Conservation (phyloP, 2,329 filamentous ascomycete genomes). For the Celoporthe dispersa region DNA sequence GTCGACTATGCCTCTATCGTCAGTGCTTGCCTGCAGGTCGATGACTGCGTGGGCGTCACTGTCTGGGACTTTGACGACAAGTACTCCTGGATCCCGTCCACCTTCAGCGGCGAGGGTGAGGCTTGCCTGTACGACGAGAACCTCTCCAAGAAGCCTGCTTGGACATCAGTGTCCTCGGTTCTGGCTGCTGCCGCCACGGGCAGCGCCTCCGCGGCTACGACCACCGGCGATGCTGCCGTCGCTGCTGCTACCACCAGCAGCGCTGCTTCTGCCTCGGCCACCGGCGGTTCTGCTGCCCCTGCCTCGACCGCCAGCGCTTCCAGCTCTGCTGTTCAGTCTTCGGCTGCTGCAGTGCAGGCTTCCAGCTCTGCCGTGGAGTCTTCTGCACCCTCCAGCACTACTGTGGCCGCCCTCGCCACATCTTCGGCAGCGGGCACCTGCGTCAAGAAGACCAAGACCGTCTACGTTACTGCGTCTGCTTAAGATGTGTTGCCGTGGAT, state of each 20-base stretch:
- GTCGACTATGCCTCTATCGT: constrained; percentile 48
- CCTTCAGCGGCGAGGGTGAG: constrained; percentile 43
- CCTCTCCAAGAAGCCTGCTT: constrained; percentile 45
- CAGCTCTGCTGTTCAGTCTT: constrained; percentile 1
- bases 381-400: constrained; percentile 13
- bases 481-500: background rate
- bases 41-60: constrained; percentile 47
- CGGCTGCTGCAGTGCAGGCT: constrained; percentile 3
- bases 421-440: constrained; percentile 20
- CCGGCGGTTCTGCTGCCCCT: background rate
- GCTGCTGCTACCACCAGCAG: constrained; percentile 5
- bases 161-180: constrained; percentile 42
- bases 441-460: constrained; percentile 28
- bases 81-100: constrained; percentile 46
- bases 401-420: constrained; percentile 7
- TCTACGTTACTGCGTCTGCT: constrained; percentile 27
- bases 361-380: background rate
- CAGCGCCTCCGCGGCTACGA: constrained; percentile 15
- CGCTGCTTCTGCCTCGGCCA: constrained; percentile 7
- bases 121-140: constrained; percentile 44
- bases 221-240: constrained; percentile 12
- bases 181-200: constrained; percentile 40
- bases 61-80: constrained; percentile 49
- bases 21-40: constrained; percentile 41
- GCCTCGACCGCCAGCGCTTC: background rate